Evolutionary conservation across 257 asterid species (phyloP).

Genomic region (Solanum ossicruentum): DNA sequence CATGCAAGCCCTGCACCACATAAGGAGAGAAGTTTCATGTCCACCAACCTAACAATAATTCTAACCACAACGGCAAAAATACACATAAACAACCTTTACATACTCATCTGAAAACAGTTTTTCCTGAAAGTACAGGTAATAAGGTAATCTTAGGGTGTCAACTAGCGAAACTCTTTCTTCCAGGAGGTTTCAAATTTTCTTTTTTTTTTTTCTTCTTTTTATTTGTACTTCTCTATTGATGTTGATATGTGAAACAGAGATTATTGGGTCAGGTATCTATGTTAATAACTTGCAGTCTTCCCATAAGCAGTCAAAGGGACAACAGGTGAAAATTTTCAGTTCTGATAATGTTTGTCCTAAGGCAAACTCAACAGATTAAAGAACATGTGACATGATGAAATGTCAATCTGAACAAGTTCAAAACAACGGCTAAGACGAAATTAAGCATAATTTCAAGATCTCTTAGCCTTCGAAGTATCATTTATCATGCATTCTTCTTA

Average conservation of each 20-base stretch:
- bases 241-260: neutral
- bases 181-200: neutral
- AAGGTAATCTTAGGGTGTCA: neutral
- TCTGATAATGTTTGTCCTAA: neutral
- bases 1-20: conserved; percentile 81
- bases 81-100: neutral
- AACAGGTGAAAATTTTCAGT: neutral
- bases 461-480: neutral
- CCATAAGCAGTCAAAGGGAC: neutral
- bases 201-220: neutral
- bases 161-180: neutral
- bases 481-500: neutral
- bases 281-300: neutral
- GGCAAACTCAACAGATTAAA: neutral
- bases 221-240: neutral
- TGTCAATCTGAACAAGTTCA: neutral
- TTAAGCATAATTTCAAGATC: neutral
- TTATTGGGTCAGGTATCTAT: neutral
- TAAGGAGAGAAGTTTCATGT: neutral
- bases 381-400: neutral
- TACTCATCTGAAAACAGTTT: neutral
- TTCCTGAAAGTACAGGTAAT: neutral
- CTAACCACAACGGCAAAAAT: neutral
- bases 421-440: neutral
- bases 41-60: neutral